phyloP scores from a whole-genome alignment of 1,284 basidiomycete genomes.

The Marasmius sp. region DNA sequence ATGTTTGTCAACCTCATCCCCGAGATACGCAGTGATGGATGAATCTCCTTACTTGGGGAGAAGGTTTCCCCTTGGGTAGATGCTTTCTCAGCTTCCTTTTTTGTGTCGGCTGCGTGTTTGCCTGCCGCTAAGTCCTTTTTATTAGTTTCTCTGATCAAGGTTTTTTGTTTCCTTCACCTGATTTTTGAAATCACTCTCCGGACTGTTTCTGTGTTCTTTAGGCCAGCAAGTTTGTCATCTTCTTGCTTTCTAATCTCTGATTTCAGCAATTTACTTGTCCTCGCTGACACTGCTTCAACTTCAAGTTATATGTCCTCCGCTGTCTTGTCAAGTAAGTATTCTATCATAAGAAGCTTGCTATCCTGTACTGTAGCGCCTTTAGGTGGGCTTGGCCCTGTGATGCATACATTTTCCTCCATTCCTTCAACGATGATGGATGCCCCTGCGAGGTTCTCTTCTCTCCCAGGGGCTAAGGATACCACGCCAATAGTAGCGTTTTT shows the following conservation, averaged over 20 bases:
- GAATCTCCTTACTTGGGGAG: not conserved
- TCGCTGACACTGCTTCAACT: too few species aligned
- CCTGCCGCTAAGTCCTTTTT: not conserved
- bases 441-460: too few species aligned
- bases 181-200: not conserved
- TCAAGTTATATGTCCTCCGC: too few species aligned
- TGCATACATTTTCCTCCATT: too few species aligned
- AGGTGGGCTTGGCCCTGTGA: too few species aligned
- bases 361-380: too few species aligned
- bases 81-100: not conserved
- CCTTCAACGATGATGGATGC: too few species aligned
- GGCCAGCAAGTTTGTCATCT: slow-evolving; percentile 3
- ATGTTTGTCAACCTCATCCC: not conserved
- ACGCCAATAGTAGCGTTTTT: too few species aligned
- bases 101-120: not conserved
- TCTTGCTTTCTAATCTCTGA: not conserved
- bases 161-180: not conserved
- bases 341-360: too few species aligned
- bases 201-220: not conserved
- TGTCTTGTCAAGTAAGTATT: too few species aligned
- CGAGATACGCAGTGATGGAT: not conserved
- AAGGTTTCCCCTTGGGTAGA: not conserved
- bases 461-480: too few species aligned
- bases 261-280: too few species aligned
- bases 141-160: not conserved